Percentiles rank a stretch among this genome's conserved stretches.
Evolutionary conservation across 1,139 yeast species (phyloP).

Genomic region (Pichia sp.): DNA sequence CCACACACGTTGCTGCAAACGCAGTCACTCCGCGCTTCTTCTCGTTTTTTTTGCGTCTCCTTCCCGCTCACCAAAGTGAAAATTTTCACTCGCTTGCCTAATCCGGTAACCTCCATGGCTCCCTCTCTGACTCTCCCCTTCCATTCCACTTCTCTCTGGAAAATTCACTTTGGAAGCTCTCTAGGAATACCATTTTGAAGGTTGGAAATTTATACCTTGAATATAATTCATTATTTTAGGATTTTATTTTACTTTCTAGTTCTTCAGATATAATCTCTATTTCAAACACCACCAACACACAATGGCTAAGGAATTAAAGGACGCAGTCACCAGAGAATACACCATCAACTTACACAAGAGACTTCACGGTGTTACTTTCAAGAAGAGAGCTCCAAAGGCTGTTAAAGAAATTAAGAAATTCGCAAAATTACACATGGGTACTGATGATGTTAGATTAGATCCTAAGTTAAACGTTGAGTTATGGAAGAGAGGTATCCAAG

Average conservation of each 20-base stretch:
- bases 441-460: slow-evolving; percentile 97
- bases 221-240: background rate
- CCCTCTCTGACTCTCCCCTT: background rate
- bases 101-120: background rate
- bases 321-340: slow-evolving; percentile 99
- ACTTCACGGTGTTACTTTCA: slow-evolving; percentile 97
- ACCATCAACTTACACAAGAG: slow-evolving; percentile 99
- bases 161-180: background rate
- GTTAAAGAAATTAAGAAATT: slow-evolving; percentile 98
- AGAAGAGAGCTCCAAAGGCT: slow-evolving; percentile 99
- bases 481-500: slow-evolving; percentile 99
- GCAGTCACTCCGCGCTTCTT: background rate
- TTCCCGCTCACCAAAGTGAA: background rate
- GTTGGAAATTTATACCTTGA: background rate
- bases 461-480: slow-evolving; percentile 97
- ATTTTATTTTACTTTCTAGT: background rate
- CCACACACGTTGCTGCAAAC: background rate
- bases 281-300: slow-evolving; percentile 17
- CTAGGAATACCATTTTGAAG: background rate
- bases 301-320: slow-evolving; percentile 79
- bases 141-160: background rate
- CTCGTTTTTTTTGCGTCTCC: background rate
- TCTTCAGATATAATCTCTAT: background rate
- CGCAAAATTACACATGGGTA: slow-evolving; percentile 98
- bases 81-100: background rate